Conservation (phyloP, 2,329 filamentous ascomycete species). For the Xylaria sp. region DNA sequence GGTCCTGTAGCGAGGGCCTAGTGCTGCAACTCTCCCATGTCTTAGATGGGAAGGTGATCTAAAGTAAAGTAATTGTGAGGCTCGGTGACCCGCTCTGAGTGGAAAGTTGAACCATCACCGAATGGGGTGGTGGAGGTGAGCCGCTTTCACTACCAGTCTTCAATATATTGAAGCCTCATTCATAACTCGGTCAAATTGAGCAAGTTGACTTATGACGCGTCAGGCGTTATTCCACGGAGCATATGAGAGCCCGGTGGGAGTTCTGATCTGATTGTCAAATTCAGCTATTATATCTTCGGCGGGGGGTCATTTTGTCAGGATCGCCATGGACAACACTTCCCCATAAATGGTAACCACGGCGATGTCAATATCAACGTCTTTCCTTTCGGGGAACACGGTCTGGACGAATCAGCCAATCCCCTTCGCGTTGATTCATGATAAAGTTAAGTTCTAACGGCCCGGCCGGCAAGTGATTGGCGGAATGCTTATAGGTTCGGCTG, state of each 20-base stretch:
- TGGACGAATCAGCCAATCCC: neutral
- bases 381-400: neutral
- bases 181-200: neutral
- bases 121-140: neutral
- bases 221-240: neutral
- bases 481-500: slow-evolving; percentile 6
- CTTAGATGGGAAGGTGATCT: slow-evolving; percentile 34
- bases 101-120: neutral
- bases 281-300: neutral
- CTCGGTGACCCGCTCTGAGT: slow-evolving; percentile 11
- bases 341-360: slow-evolving; percentile 1
- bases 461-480: slow-evolving; percentile 29
- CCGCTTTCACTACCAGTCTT: neutral
- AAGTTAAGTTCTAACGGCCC: slow-evolving; percentile 4
- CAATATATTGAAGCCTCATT: slow-evolving; percentile 2
- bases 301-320: neutral
- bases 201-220: neutral
- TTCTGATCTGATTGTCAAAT: neutral
- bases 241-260: neutral
- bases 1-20: neutral
- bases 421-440: slow-evolving; percentile 14
- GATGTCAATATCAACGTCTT: neutral
- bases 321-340: slow-evolving; percentile 5
- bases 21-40: slow-evolving; percentile 19
- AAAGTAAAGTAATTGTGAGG: slow-evolving; percentile 23